Conservation (phyloP, 2,329 filamentous ascomycete genomes). For the Trichophyton verrucosum region DNA sequence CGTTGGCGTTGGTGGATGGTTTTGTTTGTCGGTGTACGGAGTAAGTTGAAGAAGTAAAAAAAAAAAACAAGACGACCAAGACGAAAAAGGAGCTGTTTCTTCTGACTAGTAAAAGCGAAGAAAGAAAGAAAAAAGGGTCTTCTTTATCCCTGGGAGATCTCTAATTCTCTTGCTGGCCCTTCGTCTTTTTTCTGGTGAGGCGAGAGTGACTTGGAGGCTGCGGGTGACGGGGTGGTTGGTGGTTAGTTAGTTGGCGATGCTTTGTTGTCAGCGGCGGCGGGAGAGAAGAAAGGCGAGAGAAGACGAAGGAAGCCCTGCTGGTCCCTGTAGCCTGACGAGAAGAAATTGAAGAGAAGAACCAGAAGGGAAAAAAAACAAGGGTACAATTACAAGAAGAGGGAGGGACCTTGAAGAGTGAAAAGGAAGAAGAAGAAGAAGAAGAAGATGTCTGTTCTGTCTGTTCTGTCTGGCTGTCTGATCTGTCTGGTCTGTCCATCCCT, state of each 20-base stretch:
- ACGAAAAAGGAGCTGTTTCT: neutral
- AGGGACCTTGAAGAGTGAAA: neutral
- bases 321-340: neutral
- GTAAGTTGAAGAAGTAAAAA: neutral
- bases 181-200: neutral
- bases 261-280: neutral
- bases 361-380: neutral
- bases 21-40: neutral
- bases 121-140: neutral
- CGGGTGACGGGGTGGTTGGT: neutral
- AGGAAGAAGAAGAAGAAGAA: neutral
- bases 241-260: neutral
- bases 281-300: no score
- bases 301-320: neutral
- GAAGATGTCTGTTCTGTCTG: neutral
- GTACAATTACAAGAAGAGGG: neutral
- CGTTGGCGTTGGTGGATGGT: neutral
- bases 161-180: neutral
- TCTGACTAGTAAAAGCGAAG: neutral
- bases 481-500: neutral
- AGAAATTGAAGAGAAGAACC: neutral
- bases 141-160: neutral
- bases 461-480: neutral
- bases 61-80: neutral
- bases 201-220: neutral